These are phyloP conservation scores for Adansonia gregorii DNA, from an alignment of 441 rosid species.

Conservation along the genomic window DNA sequence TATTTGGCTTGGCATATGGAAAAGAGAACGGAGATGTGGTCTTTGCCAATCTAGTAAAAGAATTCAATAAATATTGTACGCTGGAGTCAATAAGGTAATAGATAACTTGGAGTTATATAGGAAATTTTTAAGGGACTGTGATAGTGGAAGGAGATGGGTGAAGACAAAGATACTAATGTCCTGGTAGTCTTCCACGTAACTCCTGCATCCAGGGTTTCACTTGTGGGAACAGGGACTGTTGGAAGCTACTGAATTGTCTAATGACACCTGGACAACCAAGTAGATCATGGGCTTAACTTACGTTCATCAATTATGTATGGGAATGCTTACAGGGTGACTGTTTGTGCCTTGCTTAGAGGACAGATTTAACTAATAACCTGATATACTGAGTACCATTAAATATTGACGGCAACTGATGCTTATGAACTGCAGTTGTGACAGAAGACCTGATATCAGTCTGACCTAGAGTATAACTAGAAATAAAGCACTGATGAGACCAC, in stretches of 20 bases:
- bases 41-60: background rate
- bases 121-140: background rate
- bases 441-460: background rate
- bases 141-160: background rate
- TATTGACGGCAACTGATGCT: background rate
- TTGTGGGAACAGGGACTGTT: background rate
- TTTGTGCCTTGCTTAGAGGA: background rate
- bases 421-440: background rate
- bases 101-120: conserved; percentile 2
- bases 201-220: background rate
- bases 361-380: background rate
- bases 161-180: conserved; percentile 2
- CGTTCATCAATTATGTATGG: background rate
- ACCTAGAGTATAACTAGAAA: background rate
- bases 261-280: background rate
- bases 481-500: background rate
- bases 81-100: conserved; percentile 1
- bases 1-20: background rate
- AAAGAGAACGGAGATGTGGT: background rate
- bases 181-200: background rate
- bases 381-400: background rate
- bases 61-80: background rate
- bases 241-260: background rate
- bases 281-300: conserved; percentile 2
- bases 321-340: background rate